Evolutionary conservation across 2,329 filamentous ascomycete species (phyloP).

Genomic region (Metarhizium robertsii): DNA sequence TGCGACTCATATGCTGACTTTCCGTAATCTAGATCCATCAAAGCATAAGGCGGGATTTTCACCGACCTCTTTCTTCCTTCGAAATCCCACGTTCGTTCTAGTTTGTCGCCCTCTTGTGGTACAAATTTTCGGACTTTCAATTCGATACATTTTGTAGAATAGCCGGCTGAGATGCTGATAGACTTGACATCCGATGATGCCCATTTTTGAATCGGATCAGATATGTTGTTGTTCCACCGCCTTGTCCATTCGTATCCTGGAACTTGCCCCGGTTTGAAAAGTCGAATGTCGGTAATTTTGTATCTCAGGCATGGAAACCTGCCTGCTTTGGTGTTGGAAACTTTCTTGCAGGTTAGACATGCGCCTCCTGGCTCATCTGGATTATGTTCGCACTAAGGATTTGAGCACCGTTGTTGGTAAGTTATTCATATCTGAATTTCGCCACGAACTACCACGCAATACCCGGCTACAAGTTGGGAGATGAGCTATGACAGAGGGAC

Average conservation of each 20-base stretch:
- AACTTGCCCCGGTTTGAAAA: slow-evolving; percentile 51
- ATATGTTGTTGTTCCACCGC: slow-evolving; percentile 46
- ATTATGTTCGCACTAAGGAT: slow-evolving; percentile 41
- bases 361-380: slow-evolving; percentile 34
- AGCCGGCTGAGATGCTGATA: slow-evolving; percentile 45
- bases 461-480: not conserved
- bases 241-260: slow-evolving; percentile 50
- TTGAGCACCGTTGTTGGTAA: not conserved
- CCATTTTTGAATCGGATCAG: slow-evolving; percentile 48
- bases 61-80: slow-evolving; percentile 38
- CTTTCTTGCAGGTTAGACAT: slow-evolving; percentile 45
- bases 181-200: slow-evolving; percentile 38
- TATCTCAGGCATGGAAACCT: slow-evolving; percentile 50
- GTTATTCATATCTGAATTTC: not conserved
- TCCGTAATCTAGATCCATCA: slow-evolving; percentile 44
- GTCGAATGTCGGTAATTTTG: slow-evolving; percentile 48
- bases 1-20: slow-evolving; percentile 38
- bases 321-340: slow-evolving; percentile 39
- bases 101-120: slow-evolving; percentile 44
- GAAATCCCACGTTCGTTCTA: slow-evolving; percentile 44
- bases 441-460: not conserved
- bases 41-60: slow-evolving; percentile 43
- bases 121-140: slow-evolving; percentile 45
- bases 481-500: slow-evolving; percentile 14
- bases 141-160: slow-evolving; percentile 36